Evolutionary conservation across 2,329 filamentous ascomycete species (phyloP).

Genomic region (Lecanoromycetidae sp.): DNA sequence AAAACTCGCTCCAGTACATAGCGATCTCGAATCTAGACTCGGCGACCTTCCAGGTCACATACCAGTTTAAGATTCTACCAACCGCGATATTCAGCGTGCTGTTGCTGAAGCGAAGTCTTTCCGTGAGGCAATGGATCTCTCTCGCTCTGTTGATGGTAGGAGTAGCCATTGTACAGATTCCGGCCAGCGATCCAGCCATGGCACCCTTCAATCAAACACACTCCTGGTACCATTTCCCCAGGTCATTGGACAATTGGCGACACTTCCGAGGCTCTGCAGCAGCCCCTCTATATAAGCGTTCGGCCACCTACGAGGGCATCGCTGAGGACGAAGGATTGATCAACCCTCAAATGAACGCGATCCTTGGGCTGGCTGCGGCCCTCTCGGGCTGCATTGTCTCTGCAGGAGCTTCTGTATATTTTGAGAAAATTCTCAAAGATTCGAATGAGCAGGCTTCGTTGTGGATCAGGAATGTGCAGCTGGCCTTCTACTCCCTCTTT

Average conservation of each 20-base stretch:
- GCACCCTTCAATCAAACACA: conserved; percentile 51
- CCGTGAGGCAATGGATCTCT: conserved; percentile 64
- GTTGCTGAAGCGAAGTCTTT: conserved; percentile 59
- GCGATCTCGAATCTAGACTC: conserved; percentile 84
- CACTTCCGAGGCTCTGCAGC: conserved; percentile 43
- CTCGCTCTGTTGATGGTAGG: conserved; percentile 69
- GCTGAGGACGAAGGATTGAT: conserved; percentile 46
- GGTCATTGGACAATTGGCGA: conserved; percentile 65
- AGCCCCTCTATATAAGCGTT: conserved; percentile 50
- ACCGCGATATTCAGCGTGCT: conserved; percentile 77
- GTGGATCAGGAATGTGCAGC: conserved; percentile 89
- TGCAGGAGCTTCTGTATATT: conserved; percentile 60
- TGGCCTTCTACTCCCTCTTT: conserved; percentile 88
- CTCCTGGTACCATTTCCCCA: conserved; percentile 53
- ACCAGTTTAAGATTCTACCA: conserved; percentile 87
- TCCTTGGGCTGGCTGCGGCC: conserved; percentile 66
- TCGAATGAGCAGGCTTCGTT: conserved; percentile 63
- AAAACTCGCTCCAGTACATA: conserved; percentile 89
- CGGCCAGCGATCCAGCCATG: conserved; percentile 45
- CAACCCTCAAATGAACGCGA: conserved; percentile 57
- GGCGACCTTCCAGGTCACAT: conserved; percentile 84
- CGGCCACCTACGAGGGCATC: conserved; percentile 85
- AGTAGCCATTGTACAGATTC: conserved; percentile 74
- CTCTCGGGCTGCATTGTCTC: conserved; percentile 67
- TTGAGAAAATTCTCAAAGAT: conserved; percentile 78